Percentiles rank a stretch among this genome's conserved stretches.
Conservation (phyloP, 164 flowering plant species). For the Stephania japonica region DNA sequence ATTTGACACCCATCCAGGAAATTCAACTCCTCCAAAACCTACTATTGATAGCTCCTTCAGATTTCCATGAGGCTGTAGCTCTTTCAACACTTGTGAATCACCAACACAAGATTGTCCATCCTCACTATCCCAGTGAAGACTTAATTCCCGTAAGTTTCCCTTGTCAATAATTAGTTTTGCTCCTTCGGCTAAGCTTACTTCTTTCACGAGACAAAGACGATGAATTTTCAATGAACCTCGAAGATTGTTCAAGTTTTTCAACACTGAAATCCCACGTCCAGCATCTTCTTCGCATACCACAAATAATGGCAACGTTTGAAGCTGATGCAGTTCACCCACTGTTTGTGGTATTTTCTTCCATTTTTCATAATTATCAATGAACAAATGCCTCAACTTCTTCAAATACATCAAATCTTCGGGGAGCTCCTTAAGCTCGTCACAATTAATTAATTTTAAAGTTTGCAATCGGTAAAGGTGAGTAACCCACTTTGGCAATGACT, state of each 20-base stretch:
- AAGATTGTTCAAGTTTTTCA: constrained; percentile 7
- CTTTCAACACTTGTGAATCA: constrained; percentile 3
- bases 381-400: constrained; percentile 6
- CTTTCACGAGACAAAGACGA: constrained; percentile 1
- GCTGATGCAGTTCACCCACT: neutral
- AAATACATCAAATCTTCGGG: neutral
- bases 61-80: constrained; percentile 14
- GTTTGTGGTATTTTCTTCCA: neutral
- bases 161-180: constrained; percentile 7
- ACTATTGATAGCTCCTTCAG: neutral
- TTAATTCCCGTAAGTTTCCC: neutral
- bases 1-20: constrained; percentile 2
- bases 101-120: neutral
- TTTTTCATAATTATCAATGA: neutral
- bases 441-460: neutral
- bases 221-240: constrained; percentile 2
- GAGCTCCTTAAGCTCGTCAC: neutral
- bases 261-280: constrained; percentile 2
- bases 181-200: neutral
- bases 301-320: constrained; percentile 17
- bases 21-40: constrained; percentile 1
- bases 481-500: neutral
- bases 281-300: neutral
- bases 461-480: neutral
- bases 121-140: constrained; percentile 1